Evolutionary conservation across 2,329 filamentous ascomycete species (phyloP).

Genomic region (Paraphaeosphaeria minitans): DNA sequence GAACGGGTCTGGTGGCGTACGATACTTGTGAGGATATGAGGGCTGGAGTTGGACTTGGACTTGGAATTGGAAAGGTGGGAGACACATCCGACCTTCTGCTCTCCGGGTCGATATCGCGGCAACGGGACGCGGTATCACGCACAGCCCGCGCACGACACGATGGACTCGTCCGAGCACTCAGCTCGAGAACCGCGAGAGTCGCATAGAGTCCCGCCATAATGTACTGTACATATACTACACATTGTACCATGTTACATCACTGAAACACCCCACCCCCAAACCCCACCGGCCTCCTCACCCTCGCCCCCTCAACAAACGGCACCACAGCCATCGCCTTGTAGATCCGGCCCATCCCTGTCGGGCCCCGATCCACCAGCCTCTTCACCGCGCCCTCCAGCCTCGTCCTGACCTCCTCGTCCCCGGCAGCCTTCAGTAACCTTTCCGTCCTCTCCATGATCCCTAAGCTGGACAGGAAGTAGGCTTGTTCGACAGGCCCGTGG

Average conservation of each 20-base stretch:
- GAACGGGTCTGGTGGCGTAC: no score
- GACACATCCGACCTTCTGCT: neutral
- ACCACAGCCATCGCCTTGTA: conserved; percentile 94
- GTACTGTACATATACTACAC: neutral
- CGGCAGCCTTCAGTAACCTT: conserved; percentile 33
- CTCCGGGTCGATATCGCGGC: no score
- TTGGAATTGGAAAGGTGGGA: neutral
- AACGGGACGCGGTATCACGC: neutral
- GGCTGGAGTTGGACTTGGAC: neutral
- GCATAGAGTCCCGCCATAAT: neutral
- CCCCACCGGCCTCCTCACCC: conserved; percentile 78
- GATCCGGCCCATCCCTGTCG: conserved; percentile 87
- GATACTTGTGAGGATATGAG: neutral
- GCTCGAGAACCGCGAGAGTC: neutral
- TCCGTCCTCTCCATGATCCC: conserved; percentile 65
- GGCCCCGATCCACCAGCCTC: conserved; percentile 80
- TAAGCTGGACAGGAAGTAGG: conserved; percentile 76
- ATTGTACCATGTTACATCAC: conserved; percentile 5
- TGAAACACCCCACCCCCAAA: conserved; percentile 74
- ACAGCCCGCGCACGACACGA: neutral
- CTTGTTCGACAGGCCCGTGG: conserved; percentile 89
- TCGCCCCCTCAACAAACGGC: conserved; percentile 66
- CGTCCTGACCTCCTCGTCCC: conserved; percentile 45
- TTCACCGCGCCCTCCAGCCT: conserved; percentile 77
- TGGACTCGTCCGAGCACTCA: neutral